phyloP scores from a whole-genome alignment of 306 rosid genomes.

The Casuarina cunninghamiana region DNA sequence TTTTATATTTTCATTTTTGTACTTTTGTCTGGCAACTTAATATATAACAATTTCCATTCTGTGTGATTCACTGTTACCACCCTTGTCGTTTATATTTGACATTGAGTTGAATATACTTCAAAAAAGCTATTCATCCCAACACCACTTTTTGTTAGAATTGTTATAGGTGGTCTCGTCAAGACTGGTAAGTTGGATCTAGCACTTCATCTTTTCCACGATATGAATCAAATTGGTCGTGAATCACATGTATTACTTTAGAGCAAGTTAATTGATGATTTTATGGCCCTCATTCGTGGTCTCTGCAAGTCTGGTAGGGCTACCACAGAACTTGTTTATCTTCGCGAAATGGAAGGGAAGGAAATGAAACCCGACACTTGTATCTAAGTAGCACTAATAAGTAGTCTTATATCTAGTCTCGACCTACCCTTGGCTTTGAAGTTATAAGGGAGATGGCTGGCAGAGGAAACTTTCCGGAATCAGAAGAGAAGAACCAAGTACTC shows the following conservation, averaged over 20 bases:
- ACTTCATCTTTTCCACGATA: slow-evolving; percentile 52
- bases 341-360: slow-evolving; percentile 61
- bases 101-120: slow-evolving; percentile 27
- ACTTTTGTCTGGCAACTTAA: too few species aligned
- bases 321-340: slow-evolving; percentile 53
- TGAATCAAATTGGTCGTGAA: slow-evolving; percentile 49
- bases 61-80: too few species aligned
- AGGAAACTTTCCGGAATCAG: slow-evolving; percentile 49
- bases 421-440: slow-evolving; percentile 53
- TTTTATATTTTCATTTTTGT: too few species aligned
- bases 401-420: slow-evolving; percentile 47
- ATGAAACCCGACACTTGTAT: slow-evolving; percentile 65
- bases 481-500: slow-evolving; percentile 49
- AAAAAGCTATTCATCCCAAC: slow-evolving; percentile 44
- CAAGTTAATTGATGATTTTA: slow-evolving; percentile 59
- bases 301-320: slow-evolving; percentile 67
- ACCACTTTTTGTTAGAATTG: slow-evolving; percentile 49
- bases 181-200: slow-evolving; percentile 54
- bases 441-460: slow-evolving; percentile 48
- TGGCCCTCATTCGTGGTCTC: slow-evolving; percentile 78
- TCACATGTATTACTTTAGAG: slow-evolving; percentile 49
- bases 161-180: slow-evolving; percentile 62
- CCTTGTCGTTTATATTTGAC: neutral
- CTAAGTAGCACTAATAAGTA: slow-evolving; percentile 55
- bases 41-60: too few species aligned